phyloP scores from a whole-genome alignment of 768 basidiomycete genomes.

The Suillus luteus region DNA sequence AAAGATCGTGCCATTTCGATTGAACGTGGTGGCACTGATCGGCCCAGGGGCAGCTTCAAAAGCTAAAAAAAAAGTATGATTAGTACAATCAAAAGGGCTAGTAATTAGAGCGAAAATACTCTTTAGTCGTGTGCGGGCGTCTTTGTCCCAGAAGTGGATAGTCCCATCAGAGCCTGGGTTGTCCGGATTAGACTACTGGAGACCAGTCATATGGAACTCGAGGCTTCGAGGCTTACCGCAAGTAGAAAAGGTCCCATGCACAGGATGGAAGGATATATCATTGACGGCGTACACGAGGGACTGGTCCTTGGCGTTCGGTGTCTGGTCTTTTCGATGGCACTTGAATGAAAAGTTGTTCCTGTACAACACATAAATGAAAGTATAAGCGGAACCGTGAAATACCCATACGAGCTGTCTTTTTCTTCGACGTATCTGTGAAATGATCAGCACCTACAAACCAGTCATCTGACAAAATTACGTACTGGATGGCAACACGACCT shows the following conservation, averaged over 20 bases:
- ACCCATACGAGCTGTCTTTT: slow-evolving; percentile 68
- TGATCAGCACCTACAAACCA: background rate
- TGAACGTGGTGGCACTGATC: slow-evolving; percentile 80
- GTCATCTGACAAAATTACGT: slow-evolving; percentile 35
- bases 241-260: slow-evolving; percentile 84
- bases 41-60: slow-evolving; percentile 78
- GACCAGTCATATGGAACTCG: slow-evolving; percentile 12
- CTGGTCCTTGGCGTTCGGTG: slow-evolving; percentile 60
- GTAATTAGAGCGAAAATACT: slow-evolving; percentile 46
- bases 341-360: slow-evolving; percentile 90
- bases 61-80: slow-evolving; percentile 40
- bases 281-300: slow-evolving; percentile 82
- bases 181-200: background rate
- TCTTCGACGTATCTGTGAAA: slow-evolving; percentile 78
- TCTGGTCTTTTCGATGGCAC: slow-evolving; percentile 65
- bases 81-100: background rate
- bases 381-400: background rate
- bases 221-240: slow-evolving; percentile 51
- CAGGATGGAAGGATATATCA: slow-evolving; percentile 82
- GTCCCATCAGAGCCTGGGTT: slow-evolving; percentile 75
- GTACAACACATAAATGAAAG: slow-evolving; percentile 7
- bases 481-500: slow-evolving; percentile 96
- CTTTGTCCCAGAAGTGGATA: slow-evolving; percentile 95
- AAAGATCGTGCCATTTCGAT: slow-evolving; percentile 84
- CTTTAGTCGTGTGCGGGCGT: slow-evolving; percentile 89